These are phyloP conservation scores for Vaccinium vitisidaea DNA, from an alignment of 148 eudicot genomes.

Conservation along the genomic window DNA sequence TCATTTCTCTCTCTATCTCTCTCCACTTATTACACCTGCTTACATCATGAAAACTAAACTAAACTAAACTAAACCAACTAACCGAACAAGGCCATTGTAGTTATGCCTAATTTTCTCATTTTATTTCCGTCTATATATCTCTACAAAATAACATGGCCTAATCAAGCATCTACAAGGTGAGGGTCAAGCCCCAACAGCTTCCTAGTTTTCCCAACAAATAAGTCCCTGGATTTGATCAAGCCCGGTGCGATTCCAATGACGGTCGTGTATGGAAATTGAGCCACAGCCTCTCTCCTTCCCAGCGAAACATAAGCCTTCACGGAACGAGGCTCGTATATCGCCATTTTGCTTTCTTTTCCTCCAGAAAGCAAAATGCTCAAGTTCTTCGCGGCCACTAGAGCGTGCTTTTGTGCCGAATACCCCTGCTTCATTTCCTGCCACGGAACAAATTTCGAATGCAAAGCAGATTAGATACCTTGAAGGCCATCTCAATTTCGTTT, in stretches of 20 bases:
- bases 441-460: not conserved
- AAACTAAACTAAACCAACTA: no score
- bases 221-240: constrained; percentile 46
- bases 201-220: constrained; percentile 55
- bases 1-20: no score
- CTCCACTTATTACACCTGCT: no score
- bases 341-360: constrained; percentile 46
- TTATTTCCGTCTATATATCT: not conserved
- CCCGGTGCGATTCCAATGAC: constrained; percentile 47
- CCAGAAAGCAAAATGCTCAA: constrained; percentile 42
- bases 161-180: not conserved
- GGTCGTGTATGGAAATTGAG: constrained; percentile 44
- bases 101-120: no score
- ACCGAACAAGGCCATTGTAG: no score
- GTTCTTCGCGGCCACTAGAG: constrained; percentile 52
- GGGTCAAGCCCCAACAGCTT: constrained; percentile 41
- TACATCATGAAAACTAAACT: no score
- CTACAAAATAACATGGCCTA: not conserved
- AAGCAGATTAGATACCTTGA: not conserved
- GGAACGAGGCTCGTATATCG: constrained; percentile 35
- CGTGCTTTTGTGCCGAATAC: constrained; percentile 56
- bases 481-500: not conserved
- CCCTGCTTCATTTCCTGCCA: constrained; percentile 62
- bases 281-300: constrained; percentile 57
- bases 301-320: constrained; percentile 43